Evolutionary conservation across 495 filamentous ascomycete genomes (phyloP), one percentile per base, ranked within the genome.

Genomic region (Penicillium ochrochloron): DNA sequence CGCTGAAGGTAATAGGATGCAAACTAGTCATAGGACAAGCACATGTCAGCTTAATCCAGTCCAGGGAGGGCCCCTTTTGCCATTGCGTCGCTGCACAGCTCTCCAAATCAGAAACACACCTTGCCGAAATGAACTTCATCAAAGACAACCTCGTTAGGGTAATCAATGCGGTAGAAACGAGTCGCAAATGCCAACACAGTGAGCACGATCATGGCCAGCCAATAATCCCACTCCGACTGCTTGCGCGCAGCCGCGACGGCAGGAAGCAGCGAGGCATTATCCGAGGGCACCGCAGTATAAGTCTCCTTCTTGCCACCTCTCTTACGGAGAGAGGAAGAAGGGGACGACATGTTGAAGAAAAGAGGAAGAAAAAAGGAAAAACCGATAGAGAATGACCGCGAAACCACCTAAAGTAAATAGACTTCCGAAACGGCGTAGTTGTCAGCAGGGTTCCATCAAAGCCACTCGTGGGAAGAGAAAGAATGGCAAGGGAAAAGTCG

Each of bases 91-190:
- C 19, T 39, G 48, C 55, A 21, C 52, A 56, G 64, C 57, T 58
- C 19, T 10, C 44, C 27, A 60, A 37, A 15, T 0, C 7, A 23
- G 59, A 14, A 25, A 60, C 83, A 66, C 84, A 97, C 95, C 90
- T 99, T 99, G 80, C 95, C 95, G 78, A 99, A 99, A 78, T 99
- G 95, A 52, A 99, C 95, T 78, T 99, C 95, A 69, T 99, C 95
- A 74, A 99, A 99, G 42, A 99, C 96, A 29, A 99, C 95, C 78
- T 97, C 89, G 73, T 95, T 90, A 12, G 95, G 95, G 78, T 97
- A 93, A 62, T 84, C 90, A 73, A 99, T 96, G 60, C 92, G 93
- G 84, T 89, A 98, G 80, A 98, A 99, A 65, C 95, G 84, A 31
- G 95, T 97, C 59, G 91, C 74, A 74, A 98, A 98, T 54, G 94